Base-by-base conservation (phyloP, 2,329 filamentous ascomycete species). In the Epichloe amarillans region DNA sequence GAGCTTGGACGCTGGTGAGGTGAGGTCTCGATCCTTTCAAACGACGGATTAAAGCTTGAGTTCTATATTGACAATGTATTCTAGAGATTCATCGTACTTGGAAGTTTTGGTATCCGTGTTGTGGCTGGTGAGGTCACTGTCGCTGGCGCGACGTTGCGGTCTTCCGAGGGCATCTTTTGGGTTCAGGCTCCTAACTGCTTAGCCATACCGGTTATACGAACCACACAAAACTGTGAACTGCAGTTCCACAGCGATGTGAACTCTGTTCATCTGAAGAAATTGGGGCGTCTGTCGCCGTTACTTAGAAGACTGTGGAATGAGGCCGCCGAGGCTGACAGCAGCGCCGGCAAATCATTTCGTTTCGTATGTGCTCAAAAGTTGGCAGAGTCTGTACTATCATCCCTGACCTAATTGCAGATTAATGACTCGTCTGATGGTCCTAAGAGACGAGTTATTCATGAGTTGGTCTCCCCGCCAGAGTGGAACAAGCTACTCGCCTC, bases 131-230 rank as follows among this genome's bases (percentile, higher is more conserved):
- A 80, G 42, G 69, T 85, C 23, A 81, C 77, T 1, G 64, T 91
- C 26, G 75, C 80, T 14, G 85, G 86, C 15, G 80, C 84, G 6
- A 76, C 73, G 6, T 62, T 91, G 3, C 68, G 69, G 11, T 62
- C 74, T 1, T 70, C 72, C 0, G 66, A 72, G 26, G 63, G 58
- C 1, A 61, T 69, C 5, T 69, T 76, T 55, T 81, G 77, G 70
- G 72, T 87, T 15, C 80, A 79, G 62, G 83, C 84, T 15, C 79
- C 85, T 1, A 75, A 77, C 41, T 86, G 82, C 38, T 80, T 88
- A 60, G 80, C 86, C 1, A 65, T 91, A 1, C 84, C 84, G 1
- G 77, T 84, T 0, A 72, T 91, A 36, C 69, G 78, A 45, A 80
- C 74, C 42, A 59, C 67, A 0, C 71, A 77, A 44, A 64, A 72